Base-by-base conservation (phyloP, 1,139 yeast species). In the Candida sp. region DNA sequence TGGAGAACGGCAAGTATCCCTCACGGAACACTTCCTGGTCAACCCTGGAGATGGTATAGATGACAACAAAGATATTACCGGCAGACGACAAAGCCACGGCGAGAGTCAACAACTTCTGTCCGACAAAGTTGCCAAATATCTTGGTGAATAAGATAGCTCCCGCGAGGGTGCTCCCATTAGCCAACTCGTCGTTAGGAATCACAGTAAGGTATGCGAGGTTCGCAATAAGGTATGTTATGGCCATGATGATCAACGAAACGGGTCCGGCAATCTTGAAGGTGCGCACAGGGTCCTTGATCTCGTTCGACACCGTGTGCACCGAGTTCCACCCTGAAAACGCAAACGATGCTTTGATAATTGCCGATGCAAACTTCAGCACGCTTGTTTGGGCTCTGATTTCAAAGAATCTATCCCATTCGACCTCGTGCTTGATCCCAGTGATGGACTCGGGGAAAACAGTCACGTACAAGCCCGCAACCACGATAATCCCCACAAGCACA, bases 241-340 rank as follows among this genome's bases (percentile, higher is more conserved):
- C 66, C 39, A 83, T 75, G 7, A 84, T 64, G 1, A 70, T 52
- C 41, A 85, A 63, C 0, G 89, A 81, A 1, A 75, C 65, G 0
- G 88, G 87, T 0, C 89, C 90, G 1, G 89, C 87, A 37, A 84
- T 77, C 58, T 72, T 81, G 48, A 84, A 73, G 0, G 88, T 84
- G 42, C 81, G 66, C 0, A 73, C 70, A 0, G 89, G 90, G 57
- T 85, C 80, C 51, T 79, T 78, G 35, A 85, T 80, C 59, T 85
- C 90, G 48, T 82, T 81, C 1, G 86, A 74, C 11, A 83, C 86
- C 0, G 85, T 77, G 60, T 85, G 89, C 5, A 84, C 86, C 22
- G 83, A 70, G 57, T 78, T 83, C 90, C 90, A 85, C 3, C 90
- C 90, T 3, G 83, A 74, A 53, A 79, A 83, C 5, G 87, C 82